Conservation (phyloP, 139 green algal species). For the Yamagishiella unicocca region DNA sequence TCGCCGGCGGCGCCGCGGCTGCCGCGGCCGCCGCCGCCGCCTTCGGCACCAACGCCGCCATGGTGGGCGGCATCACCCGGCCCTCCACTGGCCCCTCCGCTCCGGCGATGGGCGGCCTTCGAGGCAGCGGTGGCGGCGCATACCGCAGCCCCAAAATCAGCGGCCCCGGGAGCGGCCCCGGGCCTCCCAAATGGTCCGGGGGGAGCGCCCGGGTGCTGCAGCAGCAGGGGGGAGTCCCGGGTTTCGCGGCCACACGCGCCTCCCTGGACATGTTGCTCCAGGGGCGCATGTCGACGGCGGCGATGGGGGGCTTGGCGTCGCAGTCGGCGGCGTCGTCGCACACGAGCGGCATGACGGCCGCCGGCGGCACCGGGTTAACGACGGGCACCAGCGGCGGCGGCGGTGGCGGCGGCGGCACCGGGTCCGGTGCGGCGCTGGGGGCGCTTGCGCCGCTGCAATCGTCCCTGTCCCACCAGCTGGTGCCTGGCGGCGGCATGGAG, state of each 20-base stretch:
- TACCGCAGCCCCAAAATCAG: slow-evolving; percentile 1
- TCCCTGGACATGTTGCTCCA: slow-evolving; percentile 31
- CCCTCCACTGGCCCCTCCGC: background rate
- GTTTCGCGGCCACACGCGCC: background rate
- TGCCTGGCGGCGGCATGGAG: background rate
- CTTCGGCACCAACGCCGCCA: background rate
- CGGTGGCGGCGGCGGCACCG: background rate
- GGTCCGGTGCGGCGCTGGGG: no score
- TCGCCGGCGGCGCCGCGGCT: background rate
- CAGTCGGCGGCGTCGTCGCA: background rate
- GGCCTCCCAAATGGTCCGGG: slow-evolving; percentile 1
- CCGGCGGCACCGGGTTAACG: background rate
- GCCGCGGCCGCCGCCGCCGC: slow-evolving; percentile 12
- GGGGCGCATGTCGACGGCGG: background rate
- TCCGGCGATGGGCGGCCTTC: background rate
- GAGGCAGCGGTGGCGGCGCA: background rate
- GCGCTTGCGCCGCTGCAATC: background rate
- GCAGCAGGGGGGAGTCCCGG: background rate
- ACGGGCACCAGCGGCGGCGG: background rate
- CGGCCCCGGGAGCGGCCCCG: background rate
- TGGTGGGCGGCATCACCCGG: background rate
- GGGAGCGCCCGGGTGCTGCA: background rate
- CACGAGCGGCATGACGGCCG: background rate
- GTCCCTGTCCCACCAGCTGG: background rate
- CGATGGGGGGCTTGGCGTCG: slow-evolving; percentile 7